These are phyloP conservation scores for Penicillium janthinellum DNA, from an alignment of 2,329 filamentous ascomycete genomes.

Conservation along the genomic window DNA sequence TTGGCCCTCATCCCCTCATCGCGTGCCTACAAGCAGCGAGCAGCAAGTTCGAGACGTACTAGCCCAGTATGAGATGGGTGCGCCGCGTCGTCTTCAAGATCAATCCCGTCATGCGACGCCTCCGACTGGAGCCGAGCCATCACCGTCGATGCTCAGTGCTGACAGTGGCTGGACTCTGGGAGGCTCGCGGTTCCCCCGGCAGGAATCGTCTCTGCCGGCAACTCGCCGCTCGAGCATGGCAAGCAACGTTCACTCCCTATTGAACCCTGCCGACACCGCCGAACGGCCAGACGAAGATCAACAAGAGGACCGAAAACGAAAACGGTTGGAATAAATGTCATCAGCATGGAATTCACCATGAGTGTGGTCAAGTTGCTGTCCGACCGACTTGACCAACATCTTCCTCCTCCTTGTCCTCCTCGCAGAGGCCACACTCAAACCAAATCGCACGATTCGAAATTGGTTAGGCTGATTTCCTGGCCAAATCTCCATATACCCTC, in stretches of 20 bases:
- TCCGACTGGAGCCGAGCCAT: conserved; percentile 52
- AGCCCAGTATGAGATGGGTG: conserved; percentile 66
- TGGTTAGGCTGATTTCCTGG: background rate
- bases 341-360: background rate
- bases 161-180: conserved; percentile 61
- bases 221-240: conserved; percentile 71
- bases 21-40: conserved; percentile 55
- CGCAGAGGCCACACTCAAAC: background rate
- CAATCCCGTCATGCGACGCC: conserved; percentile 58
- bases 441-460: background rate
- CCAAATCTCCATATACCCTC: background rate
- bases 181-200: conserved; percentile 44
- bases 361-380: background rate
- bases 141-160: conserved; percentile 51
- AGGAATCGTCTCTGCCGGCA: conserved; percentile 54
- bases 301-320: conserved; percentile 64
- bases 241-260: conserved; percentile 66
- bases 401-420: background rate
- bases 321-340: conserved; percentile 51
- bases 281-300: conserved; percentile 67
- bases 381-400: background rate
- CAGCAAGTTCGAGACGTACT: conserved; percentile 65
- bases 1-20: conserved; percentile 69
- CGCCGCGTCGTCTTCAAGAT: conserved; percentile 50
- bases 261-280: conserved; percentile 69